Evolutionary conservation across 768 basidiomycete species (phyloP).

Genomic region (Tulasnella sp.): DNA sequence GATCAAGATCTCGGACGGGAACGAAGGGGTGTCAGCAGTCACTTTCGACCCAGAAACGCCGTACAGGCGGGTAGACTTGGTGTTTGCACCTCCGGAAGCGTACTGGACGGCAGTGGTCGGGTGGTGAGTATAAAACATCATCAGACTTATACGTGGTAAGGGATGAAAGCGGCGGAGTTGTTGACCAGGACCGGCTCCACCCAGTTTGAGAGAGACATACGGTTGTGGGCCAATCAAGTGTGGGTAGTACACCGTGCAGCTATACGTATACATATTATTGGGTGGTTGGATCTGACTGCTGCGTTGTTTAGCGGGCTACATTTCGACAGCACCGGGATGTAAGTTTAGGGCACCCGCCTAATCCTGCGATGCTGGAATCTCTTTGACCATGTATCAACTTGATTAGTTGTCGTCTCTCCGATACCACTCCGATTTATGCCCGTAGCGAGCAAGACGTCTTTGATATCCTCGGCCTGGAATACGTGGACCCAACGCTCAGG

Average conservation of each 20-base stretch:
- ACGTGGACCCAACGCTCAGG: constrained; percentile 57
- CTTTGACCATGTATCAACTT: background rate
- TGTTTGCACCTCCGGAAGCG: constrained; percentile 61
- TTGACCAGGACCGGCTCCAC: constrained; percentile 69
- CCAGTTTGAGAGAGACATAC: constrained; percentile 81
- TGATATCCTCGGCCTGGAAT: constrained; percentile 54
- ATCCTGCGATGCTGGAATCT: background rate
- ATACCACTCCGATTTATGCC: constrained; percentile 50
- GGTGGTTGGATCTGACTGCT: background rate
- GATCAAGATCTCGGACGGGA: constrained; percentile 17
- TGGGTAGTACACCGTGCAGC: constrained; percentile 26
- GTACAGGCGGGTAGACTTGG: constrained; percentile 69
- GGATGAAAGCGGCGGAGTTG: background rate
- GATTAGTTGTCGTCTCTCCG: constrained; percentile 38
- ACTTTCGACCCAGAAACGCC: constrained; percentile 25
- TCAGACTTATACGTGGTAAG: too few relatives aligned
- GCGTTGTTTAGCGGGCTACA: constrained; percentile 51
- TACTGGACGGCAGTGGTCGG: constrained; percentile 88
- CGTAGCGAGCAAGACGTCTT: constrained; percentile 65
- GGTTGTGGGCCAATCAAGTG: constrained; percentile 61
- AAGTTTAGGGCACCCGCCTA: constrained; percentile 26
- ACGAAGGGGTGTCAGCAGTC: constrained; percentile 17
- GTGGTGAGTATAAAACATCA: constrained; percentile 56
- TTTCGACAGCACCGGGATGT: constrained; percentile 79
- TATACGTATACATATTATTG: constrained; percentile 1